Evolutionary conservation across 2,329 filamentous ascomycete genomes (phyloP), one percentile per base, ranked within the genome.

Genomic region (Neoscytalidium dimidiatum): DNA sequence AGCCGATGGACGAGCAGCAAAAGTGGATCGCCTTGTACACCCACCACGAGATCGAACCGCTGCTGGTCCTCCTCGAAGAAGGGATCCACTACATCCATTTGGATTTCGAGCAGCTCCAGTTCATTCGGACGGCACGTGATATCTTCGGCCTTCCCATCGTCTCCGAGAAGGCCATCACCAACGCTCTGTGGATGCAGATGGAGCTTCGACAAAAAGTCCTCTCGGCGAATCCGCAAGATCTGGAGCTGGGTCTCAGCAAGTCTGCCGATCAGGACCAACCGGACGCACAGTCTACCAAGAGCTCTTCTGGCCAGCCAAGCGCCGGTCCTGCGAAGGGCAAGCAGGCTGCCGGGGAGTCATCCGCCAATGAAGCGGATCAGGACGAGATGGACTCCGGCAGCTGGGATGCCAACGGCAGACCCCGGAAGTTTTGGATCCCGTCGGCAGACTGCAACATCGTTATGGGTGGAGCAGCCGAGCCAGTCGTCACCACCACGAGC

Each of bases 11-110:
- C 53, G 75, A 73, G 3, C 78, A 85, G 62, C 76, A 80, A 44
- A 74, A 77, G 2, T 86, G 83, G 80, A 73, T 85, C 31, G 74
- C 79, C 5, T 74, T 85, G 3, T 86, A 86, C 71, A 85, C 83
- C 0, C 77, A 82, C 48, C 79, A 81, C 0, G 85, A 86, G 46
- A 79, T 87, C 48, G 83, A 84, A 68, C 84, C 84, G 9, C 74
- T 87, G 4, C 73, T 86, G 7, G 84, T 85, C 0, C 74, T 87
- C 2, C 74, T 87, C 3, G 84, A 87, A 65, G 83, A 86, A 73
- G 85, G 85, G 0, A 85, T 87, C 8, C 84, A 87, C 69, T 87
- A 86, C 72, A 78, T 86, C 3, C 85, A 87, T 70, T 79, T 87
- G 69, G 81, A 84, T 38, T 86, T 86, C 66, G 85, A 87, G 68